Evolutionary conservation across 371 early-diverging fungal genomes (phyloP).

Genomic region (Mortierella sp.): DNA sequence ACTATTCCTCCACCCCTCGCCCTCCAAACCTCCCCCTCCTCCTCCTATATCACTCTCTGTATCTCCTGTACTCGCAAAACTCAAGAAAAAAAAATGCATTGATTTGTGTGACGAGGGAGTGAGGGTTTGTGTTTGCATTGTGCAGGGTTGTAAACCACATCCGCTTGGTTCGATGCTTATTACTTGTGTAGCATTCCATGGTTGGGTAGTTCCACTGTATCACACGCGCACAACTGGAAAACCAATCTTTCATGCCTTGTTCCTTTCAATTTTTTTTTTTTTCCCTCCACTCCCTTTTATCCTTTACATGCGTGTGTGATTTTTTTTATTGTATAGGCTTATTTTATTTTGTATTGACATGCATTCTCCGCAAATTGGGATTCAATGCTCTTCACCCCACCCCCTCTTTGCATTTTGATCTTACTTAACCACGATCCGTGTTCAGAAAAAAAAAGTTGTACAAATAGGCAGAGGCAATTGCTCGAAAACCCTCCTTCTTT

Average conservation of each 20-base stretch:
- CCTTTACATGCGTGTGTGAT: too few relatives aligned
- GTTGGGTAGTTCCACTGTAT: neutral
- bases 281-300: neutral
- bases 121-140: neutral
- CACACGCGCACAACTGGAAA: neutral
- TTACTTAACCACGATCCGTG: neutral
- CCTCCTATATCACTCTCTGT: neutral
- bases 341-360: constrained; percentile 1
- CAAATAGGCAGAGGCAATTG: neutral
- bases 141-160: neutral
- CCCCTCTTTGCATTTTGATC: neutral
- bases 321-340: neutral
- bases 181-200: constrained; percentile 2
- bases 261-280: neutral
- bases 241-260: neutral
- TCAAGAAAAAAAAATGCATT: neutral
- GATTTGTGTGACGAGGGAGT: neutral
- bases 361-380: constrained; percentile 20
- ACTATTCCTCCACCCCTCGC: neutral
- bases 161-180: neutral
- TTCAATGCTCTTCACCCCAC: neutral
- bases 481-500: neutral
- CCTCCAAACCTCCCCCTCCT: neutral
- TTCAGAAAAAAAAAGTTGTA: neutral
- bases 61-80: neutral